Evolutionary conservation across 2,329 filamentous ascomycete species (phyloP).

Genomic region (Cercospora sp.): DNA sequence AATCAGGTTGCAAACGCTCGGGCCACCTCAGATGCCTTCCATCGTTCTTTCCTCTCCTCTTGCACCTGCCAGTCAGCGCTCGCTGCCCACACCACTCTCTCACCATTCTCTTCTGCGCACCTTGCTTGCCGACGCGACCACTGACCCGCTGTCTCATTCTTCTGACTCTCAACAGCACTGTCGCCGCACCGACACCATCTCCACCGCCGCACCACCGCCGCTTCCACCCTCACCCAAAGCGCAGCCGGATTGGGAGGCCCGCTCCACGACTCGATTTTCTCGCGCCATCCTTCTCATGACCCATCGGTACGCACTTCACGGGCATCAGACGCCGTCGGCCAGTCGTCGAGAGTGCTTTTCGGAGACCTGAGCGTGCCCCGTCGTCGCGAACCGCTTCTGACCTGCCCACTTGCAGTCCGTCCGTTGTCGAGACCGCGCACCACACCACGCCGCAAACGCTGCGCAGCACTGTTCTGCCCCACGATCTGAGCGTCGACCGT

Average conservation of each 20-base stretch:
- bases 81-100: slow-evolving; percentile 1
- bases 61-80: slow-evolving; percentile 1
- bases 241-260: slow-evolving; percentile 15
- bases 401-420: slow-evolving; percentile 12
- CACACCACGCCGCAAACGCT: slow-evolving; percentile 15
- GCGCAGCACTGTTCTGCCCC: slow-evolving; percentile 15
- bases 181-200: slow-evolving; percentile 3
- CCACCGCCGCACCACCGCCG: slow-evolving; percentile 8
- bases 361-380: slow-evolving; percentile 3
- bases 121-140: not conserved
- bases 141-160: not conserved
- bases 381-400: slow-evolving; percentile 19
- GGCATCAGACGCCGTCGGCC: slow-evolving; percentile 2
- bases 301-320: slow-evolving; percentile 16
- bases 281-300: slow-evolving; percentile 22
- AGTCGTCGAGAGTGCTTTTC: slow-evolving; percentile 3
- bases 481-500: slow-evolving; percentile 24
- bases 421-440: slow-evolving; percentile 26
- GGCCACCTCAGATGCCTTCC: not conserved
- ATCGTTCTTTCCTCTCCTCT: slow-evolving; percentile 7
- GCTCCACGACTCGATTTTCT: slow-evolving; percentile 14
- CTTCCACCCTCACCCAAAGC: slow-evolving; percentile 6
- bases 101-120: slow-evolving; percentile 3
- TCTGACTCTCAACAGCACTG: not conserved
- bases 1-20: not conserved